Evolutionary conservation across 2,329 filamentous ascomycete species (phyloP).

Genomic region (Aspergillus niger): DNA sequence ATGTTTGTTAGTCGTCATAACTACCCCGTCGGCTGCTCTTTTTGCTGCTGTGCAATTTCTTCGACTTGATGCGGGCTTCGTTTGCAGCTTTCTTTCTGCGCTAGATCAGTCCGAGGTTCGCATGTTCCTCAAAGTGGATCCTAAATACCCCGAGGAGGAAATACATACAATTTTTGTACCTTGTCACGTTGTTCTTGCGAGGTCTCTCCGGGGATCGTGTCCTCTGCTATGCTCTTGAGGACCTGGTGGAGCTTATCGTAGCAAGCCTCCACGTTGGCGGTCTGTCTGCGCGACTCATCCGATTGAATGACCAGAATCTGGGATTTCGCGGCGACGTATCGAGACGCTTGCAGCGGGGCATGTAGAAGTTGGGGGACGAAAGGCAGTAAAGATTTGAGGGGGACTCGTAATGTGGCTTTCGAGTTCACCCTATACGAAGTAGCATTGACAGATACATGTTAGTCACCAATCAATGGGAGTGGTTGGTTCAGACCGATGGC

Average conservation of each 20-base stretch:
- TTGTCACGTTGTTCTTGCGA: slow-evolving; percentile 56
- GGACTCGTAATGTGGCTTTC: slow-evolving; percentile 64
- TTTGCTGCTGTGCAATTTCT: slow-evolving; percentile 64
- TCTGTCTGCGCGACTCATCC: slow-evolving; percentile 64
- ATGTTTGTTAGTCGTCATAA: slow-evolving; percentile 37
- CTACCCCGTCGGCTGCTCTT: slow-evolving; percentile 56
- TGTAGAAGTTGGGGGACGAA: slow-evolving; percentile 59
- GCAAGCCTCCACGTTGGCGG: slow-evolving; percentile 61
- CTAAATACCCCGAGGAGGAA: not conserved
- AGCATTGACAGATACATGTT: not conserved
- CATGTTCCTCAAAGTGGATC: not conserved
- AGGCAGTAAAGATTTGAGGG: slow-evolving; percentile 54
- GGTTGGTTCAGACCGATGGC: slow-evolving; percentile 1
- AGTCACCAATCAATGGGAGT: slow-evolving; percentile 4
- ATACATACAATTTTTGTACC: slow-evolving; percentile 56
- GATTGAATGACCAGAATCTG: slow-evolving; percentile 62
- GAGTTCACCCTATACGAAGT: slow-evolving; percentile 59
- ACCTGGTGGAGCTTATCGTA: slow-evolving; percentile 60
- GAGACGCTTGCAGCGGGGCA: slow-evolving; percentile 52
- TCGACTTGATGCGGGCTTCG: slow-evolving; percentile 57
- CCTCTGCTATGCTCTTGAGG: slow-evolving; percentile 53
- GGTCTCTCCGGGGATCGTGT: slow-evolving; percentile 62
- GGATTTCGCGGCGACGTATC: slow-evolving; percentile 57
- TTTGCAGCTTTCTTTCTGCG: slow-evolving; percentile 59
- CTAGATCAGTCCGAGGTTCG: slow-evolving; percentile 11